A percentile compares a stretch with the other conserved stretches of the same genome.
phyloP scores from a whole-genome alignment of 306 rosid genomes.

The Macrotyloma uniflorum region DNA sequence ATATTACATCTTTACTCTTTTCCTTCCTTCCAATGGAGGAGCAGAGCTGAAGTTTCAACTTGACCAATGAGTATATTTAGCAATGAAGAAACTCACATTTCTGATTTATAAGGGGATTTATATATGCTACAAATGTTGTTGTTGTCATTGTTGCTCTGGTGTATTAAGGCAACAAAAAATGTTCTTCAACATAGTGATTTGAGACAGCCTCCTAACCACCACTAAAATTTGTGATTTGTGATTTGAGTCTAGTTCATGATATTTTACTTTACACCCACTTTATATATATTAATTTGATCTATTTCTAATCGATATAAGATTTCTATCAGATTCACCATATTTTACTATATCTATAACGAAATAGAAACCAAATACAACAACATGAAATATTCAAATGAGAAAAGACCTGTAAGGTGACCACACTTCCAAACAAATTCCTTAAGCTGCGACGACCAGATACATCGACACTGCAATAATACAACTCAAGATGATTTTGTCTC shows the following conservation, averaged over 20 bases:
- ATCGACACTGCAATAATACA: slow-evolving; percentile 57
- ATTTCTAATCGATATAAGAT: too few relatives aligned
- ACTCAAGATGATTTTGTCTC: slow-evolving; percentile 20
- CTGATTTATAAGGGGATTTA: neutral
- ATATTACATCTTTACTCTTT: neutral
- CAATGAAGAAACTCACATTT: neutral
- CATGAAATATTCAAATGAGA: slow-evolving; percentile 13
- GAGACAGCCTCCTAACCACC: slow-evolving; percentile 6
- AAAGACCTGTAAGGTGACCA: slow-evolving; percentile 70
- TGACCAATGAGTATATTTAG: neutral
- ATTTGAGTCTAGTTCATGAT: too few relatives aligned
- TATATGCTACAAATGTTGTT: neutral
- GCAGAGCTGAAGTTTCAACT: neutral
- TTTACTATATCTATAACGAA: neutral
- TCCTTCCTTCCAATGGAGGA: neutral
- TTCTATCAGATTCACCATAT: neutral
- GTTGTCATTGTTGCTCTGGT: neutral
- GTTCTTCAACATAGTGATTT: slow-evolving; percentile 4
- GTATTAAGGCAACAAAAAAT: neutral
- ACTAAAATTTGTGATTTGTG: neutral
- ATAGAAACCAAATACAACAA: slow-evolving; percentile 21
- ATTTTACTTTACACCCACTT: too few relatives aligned
- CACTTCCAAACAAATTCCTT: slow-evolving; percentile 69
- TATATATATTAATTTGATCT: too few relatives aligned
- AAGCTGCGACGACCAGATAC: slow-evolving; percentile 74